Percentiles rank a stretch among this genome's conserved stretches.
These are phyloP conservation scores for Sambucus nigra DNA, from an alignment of 129 eudicot species.

Conservation along the genomic window DNA sequence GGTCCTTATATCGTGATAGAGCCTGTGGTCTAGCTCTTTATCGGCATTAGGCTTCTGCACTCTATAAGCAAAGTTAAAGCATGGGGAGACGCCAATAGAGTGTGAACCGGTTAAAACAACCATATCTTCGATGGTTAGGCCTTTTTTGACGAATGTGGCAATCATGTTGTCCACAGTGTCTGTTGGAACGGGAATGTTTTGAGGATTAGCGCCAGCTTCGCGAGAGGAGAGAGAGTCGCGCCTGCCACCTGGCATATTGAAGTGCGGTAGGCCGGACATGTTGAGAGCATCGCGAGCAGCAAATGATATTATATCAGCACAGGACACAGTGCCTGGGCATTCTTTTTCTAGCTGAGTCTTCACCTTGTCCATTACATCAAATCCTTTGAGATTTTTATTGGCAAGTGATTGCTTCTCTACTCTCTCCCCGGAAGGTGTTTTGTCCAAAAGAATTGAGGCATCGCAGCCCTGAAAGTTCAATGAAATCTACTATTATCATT, in stretches of 20 bases:
- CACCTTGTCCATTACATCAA: neutral
- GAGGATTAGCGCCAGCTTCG: slow-evolving; percentile 2
- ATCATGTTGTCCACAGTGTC: slow-evolving; percentile 1
- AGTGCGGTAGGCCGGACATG: slow-evolving; percentile 9
- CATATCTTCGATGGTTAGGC: slow-evolving; percentile 17
- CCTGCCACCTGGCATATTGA: slow-evolving; percentile 15
- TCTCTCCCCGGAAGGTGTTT: neutral
- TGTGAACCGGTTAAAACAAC: slow-evolving; percentile 21
- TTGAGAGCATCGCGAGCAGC: neutral
- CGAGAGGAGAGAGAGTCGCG: slow-evolving; percentile 17
- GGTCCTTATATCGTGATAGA: neutral
- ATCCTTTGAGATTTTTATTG: neutral
- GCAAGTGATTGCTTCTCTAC: neutral
- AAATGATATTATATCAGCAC: neutral
- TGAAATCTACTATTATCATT: no score
- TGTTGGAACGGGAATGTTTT: slow-evolving; percentile 13
- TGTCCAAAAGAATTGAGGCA: slow-evolving; percentile 1
- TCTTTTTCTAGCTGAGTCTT: neutral
- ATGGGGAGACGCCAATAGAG: slow-evolving; percentile 20
- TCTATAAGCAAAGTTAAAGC: slow-evolving; percentile 3
- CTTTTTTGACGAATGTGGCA: slow-evolving; percentile 12
- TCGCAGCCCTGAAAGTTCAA: neutral
- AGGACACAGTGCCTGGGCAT: neutral
- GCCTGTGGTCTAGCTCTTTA: slow-evolving; percentile 3
- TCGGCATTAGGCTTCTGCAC: slow-evolving; percentile 1